Conservation (phyloP, 352 stramenopile genomes). For the Pythium scleroteichum region DNA sequence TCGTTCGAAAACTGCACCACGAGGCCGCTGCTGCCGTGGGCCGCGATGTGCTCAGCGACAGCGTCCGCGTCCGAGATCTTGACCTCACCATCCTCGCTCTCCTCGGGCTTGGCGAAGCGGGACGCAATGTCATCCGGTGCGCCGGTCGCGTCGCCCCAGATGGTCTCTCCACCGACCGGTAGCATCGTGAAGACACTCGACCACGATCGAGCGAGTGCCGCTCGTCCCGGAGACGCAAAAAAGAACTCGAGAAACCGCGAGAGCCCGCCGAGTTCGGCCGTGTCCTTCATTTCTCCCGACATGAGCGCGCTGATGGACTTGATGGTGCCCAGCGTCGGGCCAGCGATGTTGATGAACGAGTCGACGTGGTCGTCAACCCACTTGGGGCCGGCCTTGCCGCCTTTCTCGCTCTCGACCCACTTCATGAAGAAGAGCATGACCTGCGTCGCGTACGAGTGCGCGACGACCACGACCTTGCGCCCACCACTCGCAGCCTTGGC, state of each 20-base stretch:
- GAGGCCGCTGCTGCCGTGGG: constrained; percentile 51
- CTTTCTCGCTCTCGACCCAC: constrained; percentile 90
- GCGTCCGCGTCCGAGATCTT: constrained; percentile 31
- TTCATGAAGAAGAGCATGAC: constrained; percentile 95
- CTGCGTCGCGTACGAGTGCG: constrained; percentile 92
- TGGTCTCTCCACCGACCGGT: constrained; percentile 88
- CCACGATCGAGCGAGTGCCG: constrained; percentile 66
- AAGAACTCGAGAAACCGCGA: constrained; percentile 86
- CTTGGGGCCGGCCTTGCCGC: constrained; percentile 81
- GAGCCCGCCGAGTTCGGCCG: constrained; percentile 83
- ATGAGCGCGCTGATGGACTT: constrained; percentile 93
- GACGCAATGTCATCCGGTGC: constrained; percentile 70
- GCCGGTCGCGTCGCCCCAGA: constrained; percentile 76
- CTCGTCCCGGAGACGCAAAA: constrained; percentile 59
- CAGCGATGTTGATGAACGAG: constrained; percentile 93
- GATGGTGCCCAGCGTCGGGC: constrained; percentile 89
- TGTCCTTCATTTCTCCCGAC: constrained; percentile 96
- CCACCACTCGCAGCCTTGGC: constrained; percentile 63
- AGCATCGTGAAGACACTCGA: constrained; percentile 91
- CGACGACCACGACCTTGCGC: constrained; percentile 90
- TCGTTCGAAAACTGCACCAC: constrained; percentile 59
- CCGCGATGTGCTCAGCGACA: constrained; percentile 45
- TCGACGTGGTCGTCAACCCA: constrained; percentile 94
- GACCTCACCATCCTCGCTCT: constrained; percentile 23
- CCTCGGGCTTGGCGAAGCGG: constrained; percentile 46